Evolutionary conservation across 495 filamentous ascomycete genomes (phyloP).

Genomic region (Xylaria longipes): DNA sequence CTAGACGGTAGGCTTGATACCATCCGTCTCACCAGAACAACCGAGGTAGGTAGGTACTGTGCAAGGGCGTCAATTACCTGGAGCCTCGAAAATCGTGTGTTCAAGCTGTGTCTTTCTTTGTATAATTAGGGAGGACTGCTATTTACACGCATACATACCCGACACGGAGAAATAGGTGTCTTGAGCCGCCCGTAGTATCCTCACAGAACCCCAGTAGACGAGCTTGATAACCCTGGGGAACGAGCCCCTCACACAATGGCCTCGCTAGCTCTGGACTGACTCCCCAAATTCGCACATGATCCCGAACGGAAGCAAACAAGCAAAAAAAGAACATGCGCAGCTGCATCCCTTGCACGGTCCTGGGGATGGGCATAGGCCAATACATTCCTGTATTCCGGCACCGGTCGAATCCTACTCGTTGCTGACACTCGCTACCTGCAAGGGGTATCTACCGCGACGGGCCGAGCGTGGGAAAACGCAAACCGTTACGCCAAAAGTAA

Average conservation of each 20-base stretch:
- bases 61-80: not conserved
- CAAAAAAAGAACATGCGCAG: slow-evolving; percentile 5
- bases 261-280: not conserved
- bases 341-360: not conserved
- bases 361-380: not conserved
- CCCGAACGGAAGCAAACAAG: not conserved
- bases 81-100: not conserved
- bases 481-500: slow-evolving; percentile 41
- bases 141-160: not conserved
- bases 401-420: slow-evolving; percentile 15
- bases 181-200: not conserved
- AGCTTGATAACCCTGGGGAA: not conserved
- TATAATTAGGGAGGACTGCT: not conserved
- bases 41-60: not conserved
- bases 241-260: not conserved
- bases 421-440: slow-evolving; percentile 34
- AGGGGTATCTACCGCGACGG: slow-evolving; percentile 38
- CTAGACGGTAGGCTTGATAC: not conserved
- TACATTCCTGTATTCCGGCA: slow-evolving; percentile 2
- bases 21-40: not conserved
- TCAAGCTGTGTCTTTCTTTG: not conserved
- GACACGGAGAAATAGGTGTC: not conserved
- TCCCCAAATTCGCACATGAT: not conserved
- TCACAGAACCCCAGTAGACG: not conserved
- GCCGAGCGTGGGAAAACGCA: slow-evolving; percentile 36